Base-by-base conservation (phyloP, 2,329 filamentous ascomycete species). In the Pseudopyrenochaeta lycopersici region DNA sequence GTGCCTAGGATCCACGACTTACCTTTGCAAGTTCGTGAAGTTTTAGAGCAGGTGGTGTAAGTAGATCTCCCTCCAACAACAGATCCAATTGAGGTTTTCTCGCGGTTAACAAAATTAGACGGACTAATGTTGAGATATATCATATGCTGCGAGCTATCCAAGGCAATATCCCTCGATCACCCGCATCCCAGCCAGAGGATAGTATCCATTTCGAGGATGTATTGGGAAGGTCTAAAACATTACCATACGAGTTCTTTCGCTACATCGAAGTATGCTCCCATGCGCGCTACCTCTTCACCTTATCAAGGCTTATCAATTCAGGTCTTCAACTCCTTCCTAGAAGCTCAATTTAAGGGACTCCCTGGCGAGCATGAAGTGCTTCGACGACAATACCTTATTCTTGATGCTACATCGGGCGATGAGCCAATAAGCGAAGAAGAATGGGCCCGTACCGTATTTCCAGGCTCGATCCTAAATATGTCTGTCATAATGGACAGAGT, bases 211-310 rank as follows among this genome's bases (percentile, higher is more conserved):
- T 39, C 20, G 36, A 39, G 15, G 36, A 39, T 15, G 36, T 12
- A 6, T 17, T 39, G 11, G 36, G 27, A 2, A 30, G 45, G 4
- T 12, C 15, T 9, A 39, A 33, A 30, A 2, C 12, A 2, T 30
- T 54, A 15, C 51, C 51, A 23, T 54, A 54, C 32, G 51, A 54
- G 20, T 54, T 45, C 21, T 49, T 54, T 30, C 38, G 32, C 7
- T 33, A 49, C 27, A n/a, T 44, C 14, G 40, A 54, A 21, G 50
- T 53, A 48, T 38, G 29, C n/a, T 39, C 7, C 20, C 36, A 7
- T 39, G 11, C 36, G 15, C 7, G 17, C 9, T 7, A 33, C n/a
- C n/a, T n/a, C n/a, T n/a, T n/a, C n/a, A n/a, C n/a, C n/a, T n/a
- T n/a, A n/a, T n/a, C n/a, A n/a, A n/a, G n/a, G n/a, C n/a, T n/a